A percentile compares a stretch with the other conserved stretches of the same genome.
Evolutionary conservation across 176 grass and related monocot species (phyloP).

Genomic region (Juncus inflexus): DNA sequence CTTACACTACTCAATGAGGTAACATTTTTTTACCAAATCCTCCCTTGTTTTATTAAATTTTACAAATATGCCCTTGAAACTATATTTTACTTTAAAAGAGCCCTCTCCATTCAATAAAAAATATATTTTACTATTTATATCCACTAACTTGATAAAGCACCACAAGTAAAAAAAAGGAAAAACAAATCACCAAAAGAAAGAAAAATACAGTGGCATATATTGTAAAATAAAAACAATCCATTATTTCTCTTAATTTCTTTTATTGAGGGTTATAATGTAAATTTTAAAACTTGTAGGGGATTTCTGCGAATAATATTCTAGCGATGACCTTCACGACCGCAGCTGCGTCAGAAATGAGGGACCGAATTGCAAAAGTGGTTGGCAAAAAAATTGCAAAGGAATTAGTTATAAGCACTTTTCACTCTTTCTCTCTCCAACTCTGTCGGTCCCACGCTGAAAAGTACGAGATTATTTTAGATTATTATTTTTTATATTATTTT

Average conservation of each 20-base stretch:
- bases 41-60: constrained; percentile 14
- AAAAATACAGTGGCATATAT: not conserved
- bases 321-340: constrained; percentile 96
- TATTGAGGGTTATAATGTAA: not conserved
- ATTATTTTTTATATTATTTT: too few relatives aligned
- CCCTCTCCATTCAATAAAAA: too few relatives aligned
- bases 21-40: constrained; percentile 20
- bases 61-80: too few relatives aligned
- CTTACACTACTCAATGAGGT: constrained; percentile 68
- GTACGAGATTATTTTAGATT: constrained; percentile 31
- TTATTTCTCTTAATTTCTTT: not conserved
- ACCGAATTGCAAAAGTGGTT: constrained; percentile 64
- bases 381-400: constrained; percentile 81
- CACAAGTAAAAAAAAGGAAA: too few relatives aligned
- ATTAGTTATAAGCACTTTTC: constrained; percentile 85
- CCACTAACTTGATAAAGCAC: too few relatives aligned
- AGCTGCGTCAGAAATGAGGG: constrained; percentile 90
- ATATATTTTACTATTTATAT: too few relatives aligned
- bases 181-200: not conserved
- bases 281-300: constrained; percentile 35
- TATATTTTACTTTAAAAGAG: constrained; percentile 1
- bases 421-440: constrained; percentile 92
- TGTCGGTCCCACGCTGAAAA: constrained; percentile 89
- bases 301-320: constrained; percentile 68
- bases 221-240: too few relatives aligned